Evolutionary conservation across 805 yeast species (phyloP), one percentile per base, ranked within the genome.

Genomic region (Kodamaea kakaduensis): DNA sequence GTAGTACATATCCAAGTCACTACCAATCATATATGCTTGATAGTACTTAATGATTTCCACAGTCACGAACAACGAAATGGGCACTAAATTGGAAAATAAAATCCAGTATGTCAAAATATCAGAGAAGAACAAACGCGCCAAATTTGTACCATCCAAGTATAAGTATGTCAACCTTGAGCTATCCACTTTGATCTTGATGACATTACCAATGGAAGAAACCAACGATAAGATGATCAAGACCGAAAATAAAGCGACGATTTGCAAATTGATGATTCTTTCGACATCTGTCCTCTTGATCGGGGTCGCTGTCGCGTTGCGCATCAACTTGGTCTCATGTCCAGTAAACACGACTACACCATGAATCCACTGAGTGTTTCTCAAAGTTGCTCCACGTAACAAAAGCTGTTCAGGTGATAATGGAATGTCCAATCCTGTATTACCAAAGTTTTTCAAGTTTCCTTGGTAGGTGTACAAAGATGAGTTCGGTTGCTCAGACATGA

Each of bases 271-370:
- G 61, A 89, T 84, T 57, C 95, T 77, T 66, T 93, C 99, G 9
- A 94, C 97, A 17, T 95, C 95, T 0, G 99, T 93, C 51, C 95
- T 75, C 57, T 93, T 93, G 51, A 93, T 94, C 8, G 99, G 99
- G 2, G 99, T 81, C 1, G 98, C 97, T 2, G 97, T 89, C 13
- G 99, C 98, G 64, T 93, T 93, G 56, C 98, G 78, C 97, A 93
- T 90, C 46, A 93, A 70, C 53, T 93, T 93, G 0, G 99, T 93
- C 62, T 93, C 98, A 57, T 94, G 99, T 14, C 99, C 99, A 0
- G 99, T 93, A 57, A 90, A 93, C 1, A 93, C 77, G 2, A 86
- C 97, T 34, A 87, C 71, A 15, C 98, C 99, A 49, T 85, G 85
- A 27, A 93, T 78, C 97, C 96, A 93, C 27, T 80, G 84, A 0